Evolutionary conservation across 1,139 yeast species (phyloP).

Genomic region (Debaryomyces psychrophilus): DNA sequence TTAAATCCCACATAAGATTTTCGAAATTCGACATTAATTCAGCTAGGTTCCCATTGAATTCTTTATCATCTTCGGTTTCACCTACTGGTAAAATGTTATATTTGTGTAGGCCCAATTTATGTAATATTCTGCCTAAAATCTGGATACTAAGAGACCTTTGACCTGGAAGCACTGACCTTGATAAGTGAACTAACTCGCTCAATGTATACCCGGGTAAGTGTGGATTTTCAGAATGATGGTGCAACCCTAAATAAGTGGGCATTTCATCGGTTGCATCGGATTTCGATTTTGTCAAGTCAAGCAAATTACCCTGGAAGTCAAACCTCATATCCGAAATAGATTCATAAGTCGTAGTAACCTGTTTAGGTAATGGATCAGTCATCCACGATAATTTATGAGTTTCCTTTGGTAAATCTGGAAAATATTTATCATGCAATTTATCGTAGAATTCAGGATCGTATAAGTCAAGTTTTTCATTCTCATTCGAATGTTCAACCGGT

Average conservation of each 20-base stretch:
- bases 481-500: constrained; percentile 35
- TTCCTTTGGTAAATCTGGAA: constrained; percentile 86
- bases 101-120: constrained; percentile 70
- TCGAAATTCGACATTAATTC: constrained; percentile 54
- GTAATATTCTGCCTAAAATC: constrained; percentile 83
- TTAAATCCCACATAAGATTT: constrained; percentile 72
- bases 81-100: constrained; percentile 54
- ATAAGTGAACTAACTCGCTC: constrained; percentile 75
- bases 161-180: constrained; percentile 78
- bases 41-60: constrained; percentile 39
- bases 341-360: constrained; percentile 53
- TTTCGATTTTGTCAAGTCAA: constrained; percentile 52
- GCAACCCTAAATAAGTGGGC: constrained; percentile 70
- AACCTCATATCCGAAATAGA: constrained; percentile 75
- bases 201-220: constrained; percentile 91
- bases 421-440: constrained; percentile 80
- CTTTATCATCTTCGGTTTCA: constrained; percentile 35
- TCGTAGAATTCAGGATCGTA: constrained; percentile 78
- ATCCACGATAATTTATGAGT: constrained; percentile 89
- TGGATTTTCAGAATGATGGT: constrained; percentile 90
- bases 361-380: constrained; percentile 61
- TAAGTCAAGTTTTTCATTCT: constrained; percentile 50
- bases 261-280: constrained; percentile 41
- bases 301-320: constrained; percentile 80
- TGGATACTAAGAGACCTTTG: constrained; percentile 88